Percentiles rank a stretch among this genome's conserved stretches.
Evolutionary conservation across 2,329 filamentous ascomycete genomes (phyloP).

Genomic region (Exophiala aquamarina): DNA sequence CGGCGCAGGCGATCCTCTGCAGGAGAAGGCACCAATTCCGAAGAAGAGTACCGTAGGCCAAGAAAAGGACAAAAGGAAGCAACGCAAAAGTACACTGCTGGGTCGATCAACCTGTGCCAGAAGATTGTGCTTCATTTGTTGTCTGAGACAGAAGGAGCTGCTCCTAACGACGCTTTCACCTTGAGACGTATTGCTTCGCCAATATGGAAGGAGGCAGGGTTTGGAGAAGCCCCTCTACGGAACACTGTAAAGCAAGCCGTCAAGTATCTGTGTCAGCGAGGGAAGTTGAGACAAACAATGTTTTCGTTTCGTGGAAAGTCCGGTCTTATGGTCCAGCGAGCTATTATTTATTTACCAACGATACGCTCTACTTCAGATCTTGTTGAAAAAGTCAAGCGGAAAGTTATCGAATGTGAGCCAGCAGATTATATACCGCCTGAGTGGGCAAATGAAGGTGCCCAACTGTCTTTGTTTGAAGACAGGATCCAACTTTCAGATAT

Average conservation of each 20-base stretch:
- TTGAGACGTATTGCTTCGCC: constrained; percentile 21
- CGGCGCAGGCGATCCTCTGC: too few species aligned
- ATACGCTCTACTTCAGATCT: constrained; percentile 45
- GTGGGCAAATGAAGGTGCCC: constrained; percentile 35
- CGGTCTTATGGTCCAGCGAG: constrained; percentile 50
- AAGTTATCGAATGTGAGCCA: constrained; percentile 48
- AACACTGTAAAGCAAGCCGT: constrained; percentile 53
- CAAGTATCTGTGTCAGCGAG: constrained; percentile 49
- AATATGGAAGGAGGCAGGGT: constrained; percentile 49
- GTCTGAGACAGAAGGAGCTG: constrained; percentile 54
- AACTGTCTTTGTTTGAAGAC: constrained; percentile 14
- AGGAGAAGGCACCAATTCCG: neutral
- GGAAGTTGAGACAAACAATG: constrained; percentile 52
- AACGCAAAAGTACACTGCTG: neutral
- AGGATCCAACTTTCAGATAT: neutral
- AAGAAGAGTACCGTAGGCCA: neutral
- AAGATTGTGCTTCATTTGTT: constrained; percentile 57
- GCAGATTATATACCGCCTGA: constrained; percentile 45
- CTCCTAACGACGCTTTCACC: constrained; percentile 51
- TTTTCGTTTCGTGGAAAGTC: constrained; percentile 52
- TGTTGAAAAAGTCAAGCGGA: constrained; percentile 50
- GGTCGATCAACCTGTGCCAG: constrained; percentile 26
- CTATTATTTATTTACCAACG: constrained; percentile 49
- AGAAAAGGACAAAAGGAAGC: neutral
- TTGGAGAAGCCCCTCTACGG: constrained; percentile 49